Evolutionary conservation across 345 rosid genomes (phyloP).

Genomic region (Psidium friedrichsthalianum): DNA sequence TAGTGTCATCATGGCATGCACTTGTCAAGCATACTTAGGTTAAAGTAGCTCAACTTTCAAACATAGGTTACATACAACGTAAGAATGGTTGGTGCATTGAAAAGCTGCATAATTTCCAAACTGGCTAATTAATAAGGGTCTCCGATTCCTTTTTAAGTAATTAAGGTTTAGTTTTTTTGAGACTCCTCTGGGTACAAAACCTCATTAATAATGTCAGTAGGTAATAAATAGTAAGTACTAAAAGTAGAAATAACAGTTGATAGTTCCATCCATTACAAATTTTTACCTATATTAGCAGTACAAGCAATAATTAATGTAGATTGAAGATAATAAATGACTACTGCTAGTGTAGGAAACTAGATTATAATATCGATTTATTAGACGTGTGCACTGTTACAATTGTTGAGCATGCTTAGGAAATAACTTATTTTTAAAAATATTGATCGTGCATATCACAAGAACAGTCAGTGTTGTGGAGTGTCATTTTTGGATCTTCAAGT

Average conservation of each 20-base stretch:
- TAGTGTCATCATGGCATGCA: background rate
- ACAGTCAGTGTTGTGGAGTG: background rate
- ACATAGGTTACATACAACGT: background rate
- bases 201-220: background rate
- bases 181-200: background rate
- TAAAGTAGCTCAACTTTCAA: background rate
- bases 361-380: background rate
- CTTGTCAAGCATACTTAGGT: no score
- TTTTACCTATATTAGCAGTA: constrained; percentile 1
- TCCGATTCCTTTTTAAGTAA: background rate
- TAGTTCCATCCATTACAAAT: background rate
- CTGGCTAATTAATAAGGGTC: background rate
- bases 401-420: background rate
- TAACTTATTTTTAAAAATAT: background rate
- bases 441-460: background rate
- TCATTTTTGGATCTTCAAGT: no score
- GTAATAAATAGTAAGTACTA: background rate
- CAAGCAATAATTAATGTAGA: background rate
- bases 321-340: background rate
- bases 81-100: background rate
- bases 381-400: background rate
- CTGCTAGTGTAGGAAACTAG: background rate
- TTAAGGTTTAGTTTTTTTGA: background rate
- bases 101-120: background rate
- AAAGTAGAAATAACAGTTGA: background rate